A percentile compares a stretch with the other conserved stretches of the same genome.
These are phyloP conservation scores for Zhuliangozyma blackwelliae DNA, from an alignment of 1,139 yeast species.

Conservation along the genomic window DNA sequence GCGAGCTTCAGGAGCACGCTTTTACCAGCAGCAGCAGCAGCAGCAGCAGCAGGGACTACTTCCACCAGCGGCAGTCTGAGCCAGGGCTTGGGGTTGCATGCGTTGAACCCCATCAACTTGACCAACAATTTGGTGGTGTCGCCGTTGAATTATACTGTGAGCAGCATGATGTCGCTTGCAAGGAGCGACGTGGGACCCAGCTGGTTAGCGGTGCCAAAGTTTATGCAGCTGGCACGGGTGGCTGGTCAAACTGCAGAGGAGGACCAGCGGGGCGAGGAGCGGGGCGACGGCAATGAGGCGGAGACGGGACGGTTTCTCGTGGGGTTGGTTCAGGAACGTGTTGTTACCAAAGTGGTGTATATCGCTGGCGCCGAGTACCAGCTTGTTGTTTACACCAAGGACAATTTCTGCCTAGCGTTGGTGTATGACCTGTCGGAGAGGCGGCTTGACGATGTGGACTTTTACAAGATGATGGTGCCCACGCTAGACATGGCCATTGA, in stretches of 20 bases:
- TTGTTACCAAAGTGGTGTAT: slow-evolving; percentile 11
- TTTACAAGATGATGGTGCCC: slow-evolving; percentile 23
- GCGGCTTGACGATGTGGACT: slow-evolving; percentile 18
- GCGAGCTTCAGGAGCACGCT: slow-evolving; percentile 15
- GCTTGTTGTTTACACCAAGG: slow-evolving; percentile 26
- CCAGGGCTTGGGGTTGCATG: slow-evolving; percentile 3
- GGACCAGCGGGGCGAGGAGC: slow-evolving; percentile 7
- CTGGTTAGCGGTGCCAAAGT: slow-evolving; percentile 2
- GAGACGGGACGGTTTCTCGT: slow-evolving; percentile 23
- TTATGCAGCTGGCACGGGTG: background rate
- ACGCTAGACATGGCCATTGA: slow-evolving; percentile 13
- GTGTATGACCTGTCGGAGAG: slow-evolving; percentile 25
- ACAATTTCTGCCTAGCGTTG: slow-evolving; percentile 22
- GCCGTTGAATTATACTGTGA: slow-evolving; percentile 37
- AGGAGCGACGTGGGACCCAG: slow-evolving; percentile 2
- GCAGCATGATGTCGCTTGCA: slow-evolving; percentile 24
- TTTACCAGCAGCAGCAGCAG: slow-evolving; percentile 12
- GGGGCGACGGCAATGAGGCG: too few species aligned
- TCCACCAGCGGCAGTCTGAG: background rate
- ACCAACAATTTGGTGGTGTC: slow-evolving; percentile 36
- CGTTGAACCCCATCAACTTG: slow-evolving; percentile 31
- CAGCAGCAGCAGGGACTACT: slow-evolving; percentile 5
- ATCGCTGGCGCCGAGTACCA: slow-evolving; percentile 23
- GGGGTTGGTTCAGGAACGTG: slow-evolving; percentile 18
- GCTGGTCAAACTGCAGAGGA: too few species aligned